Base-by-base conservation (phyloP, 768 basidiomycete species). In the Lactarius deliciosus region DNA sequence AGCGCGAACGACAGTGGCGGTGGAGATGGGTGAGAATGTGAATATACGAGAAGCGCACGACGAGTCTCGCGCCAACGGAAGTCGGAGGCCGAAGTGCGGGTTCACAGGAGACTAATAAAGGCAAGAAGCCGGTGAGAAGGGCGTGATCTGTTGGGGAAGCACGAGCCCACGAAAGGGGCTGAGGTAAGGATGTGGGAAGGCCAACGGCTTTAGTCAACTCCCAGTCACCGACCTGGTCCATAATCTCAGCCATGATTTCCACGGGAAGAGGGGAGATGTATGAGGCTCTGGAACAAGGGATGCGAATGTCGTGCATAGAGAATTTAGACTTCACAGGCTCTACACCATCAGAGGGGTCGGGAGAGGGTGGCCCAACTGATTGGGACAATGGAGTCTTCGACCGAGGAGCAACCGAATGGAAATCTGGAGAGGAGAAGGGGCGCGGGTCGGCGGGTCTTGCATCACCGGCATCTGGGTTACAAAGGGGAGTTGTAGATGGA, bases 201-300 rank as follows among this genome's bases (percentile, higher is more conserved):
- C 87, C 86, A 41, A 94, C 84, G 16, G 93, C 88, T 66, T 85
- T 88, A 15, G 88, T 81, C 10, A 96, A 85, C 71, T 94, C 90
- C 91, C 92, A 96, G 74, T 92, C 88, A 16, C 88, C 90, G 10
- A 92, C 75, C 70, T 89, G 84, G 65, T 93, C 89, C 76, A 93
- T 76, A 66, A 93, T 91, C 59, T 89, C 84, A 11, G 88, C 87
- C 32, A 93, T 75, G 47, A 94, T 82, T 74, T 94, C 92, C 62
- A 88, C 80, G 0, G 91, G 91, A 40, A 94, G 82, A 74, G 89
- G 87, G 38, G 85, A 85, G 11, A 75, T 38, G 7, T 45, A 32
- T 1, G 64, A 50, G 25, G 54, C 34, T 15, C 60, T 68, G 36
- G 50, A 13, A 38, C 41, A 68, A 47, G 63, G 9, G 0, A 77